phyloP scores from a whole-genome alignment of 164 flowering plant genomes.

The Magnolia kwangsiensis region DNA sequence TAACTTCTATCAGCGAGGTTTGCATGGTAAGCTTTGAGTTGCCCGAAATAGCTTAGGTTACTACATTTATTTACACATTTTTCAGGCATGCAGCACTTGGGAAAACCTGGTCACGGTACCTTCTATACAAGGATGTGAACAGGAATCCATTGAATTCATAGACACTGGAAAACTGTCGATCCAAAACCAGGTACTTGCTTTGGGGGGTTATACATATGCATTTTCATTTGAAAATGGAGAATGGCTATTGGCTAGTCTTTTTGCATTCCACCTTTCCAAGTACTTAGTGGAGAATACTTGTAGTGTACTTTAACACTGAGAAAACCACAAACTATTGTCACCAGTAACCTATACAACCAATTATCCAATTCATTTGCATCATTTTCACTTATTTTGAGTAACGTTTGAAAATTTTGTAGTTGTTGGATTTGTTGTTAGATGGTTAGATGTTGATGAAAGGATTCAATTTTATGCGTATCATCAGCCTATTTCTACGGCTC shows the following conservation, averaged over 20 bases:
- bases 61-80: not conserved
- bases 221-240: not conserved
- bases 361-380: too few species aligned
- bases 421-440: too few species aligned
- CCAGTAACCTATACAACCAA: too few species aligned
- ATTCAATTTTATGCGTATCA: too few species aligned
- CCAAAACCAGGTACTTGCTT: not conserved
- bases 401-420: too few species aligned
- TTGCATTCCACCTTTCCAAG: too few species aligned
- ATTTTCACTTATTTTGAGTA: too few species aligned
- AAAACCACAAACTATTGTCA: too few species aligned
- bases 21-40: not conserved
- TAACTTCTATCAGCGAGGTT: not conserved
- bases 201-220: not conserved
- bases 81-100: conserved; percentile 98
- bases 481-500: too few species aligned
- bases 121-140: conserved; percentile 93
- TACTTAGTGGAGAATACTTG: too few species aligned
- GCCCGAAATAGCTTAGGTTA: not conserved
- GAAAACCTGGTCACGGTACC: conserved; percentile 68
- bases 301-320: too few species aligned
- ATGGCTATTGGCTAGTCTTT: not conserved
- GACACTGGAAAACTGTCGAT: not conserved
- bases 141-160: conserved; percentile 63
- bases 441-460: too few species aligned